These are phyloP conservation scores for Phytophthora megakarya DNA, from an alignment of 352 stramenopile species.

Conservation along the genomic window DNA sequence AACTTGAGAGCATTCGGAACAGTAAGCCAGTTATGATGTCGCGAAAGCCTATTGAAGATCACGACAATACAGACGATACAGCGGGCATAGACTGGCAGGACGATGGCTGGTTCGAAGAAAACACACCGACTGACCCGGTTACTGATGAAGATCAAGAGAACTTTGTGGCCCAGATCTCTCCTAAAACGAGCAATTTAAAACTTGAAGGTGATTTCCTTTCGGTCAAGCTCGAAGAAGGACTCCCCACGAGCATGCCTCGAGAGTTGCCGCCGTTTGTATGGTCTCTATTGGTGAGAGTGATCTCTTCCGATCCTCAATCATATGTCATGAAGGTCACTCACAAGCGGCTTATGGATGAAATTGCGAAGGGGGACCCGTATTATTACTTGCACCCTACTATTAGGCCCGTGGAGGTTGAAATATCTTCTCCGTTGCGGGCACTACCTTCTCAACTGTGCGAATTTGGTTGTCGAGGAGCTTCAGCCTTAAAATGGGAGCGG, in stretches of 20 bases:
- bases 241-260: constrained; percentile 24
- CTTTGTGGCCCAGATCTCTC: constrained; percentile 28
- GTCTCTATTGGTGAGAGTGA: constrained; percentile 49
- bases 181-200: constrained; percentile 33
- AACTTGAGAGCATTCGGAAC: not conserved
- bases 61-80: constrained; percentile 11
- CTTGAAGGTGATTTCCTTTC: constrained; percentile 32
- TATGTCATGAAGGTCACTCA: constrained; percentile 70
- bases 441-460: constrained; percentile 36
- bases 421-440: constrained; percentile 15
- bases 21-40: not conserved
- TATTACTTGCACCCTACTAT: constrained; percentile 63
- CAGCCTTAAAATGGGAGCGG: constrained; percentile 63
- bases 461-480: constrained; percentile 57
- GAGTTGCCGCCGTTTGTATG: constrained; percentile 42
- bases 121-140: constrained; percentile 5
- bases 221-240: constrained; percentile 36
- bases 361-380: constrained; percentile 71
- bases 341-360: constrained; percentile 63
- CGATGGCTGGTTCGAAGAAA: constrained; percentile 36
- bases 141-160: constrained; percentile 28
- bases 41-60: not conserved
- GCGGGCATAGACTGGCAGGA: constrained; percentile 26
- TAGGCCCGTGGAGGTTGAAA: constrained; percentile 16
- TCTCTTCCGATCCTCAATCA: constrained; percentile 53